Percentiles rank a stretch among this genome's conserved stretches.
Evolutionary conservation across 208 protist genomes (phyloP).

Genomic region (Leishmania amazonensis): DNA sequence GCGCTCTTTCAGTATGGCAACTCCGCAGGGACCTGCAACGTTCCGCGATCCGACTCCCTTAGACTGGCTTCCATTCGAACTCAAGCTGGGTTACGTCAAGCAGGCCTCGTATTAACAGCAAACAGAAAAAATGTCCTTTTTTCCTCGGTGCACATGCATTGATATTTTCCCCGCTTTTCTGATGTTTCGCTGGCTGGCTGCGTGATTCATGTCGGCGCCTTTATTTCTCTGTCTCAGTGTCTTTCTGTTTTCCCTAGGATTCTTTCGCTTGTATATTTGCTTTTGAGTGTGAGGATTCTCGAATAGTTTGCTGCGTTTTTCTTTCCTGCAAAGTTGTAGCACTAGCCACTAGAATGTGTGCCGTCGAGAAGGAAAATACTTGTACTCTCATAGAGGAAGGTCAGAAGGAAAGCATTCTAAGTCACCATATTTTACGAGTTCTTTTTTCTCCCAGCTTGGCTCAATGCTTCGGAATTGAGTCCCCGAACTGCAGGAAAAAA

Average conservation of each 20-base stretch:
- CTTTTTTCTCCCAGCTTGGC: background rate
- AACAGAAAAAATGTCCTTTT: background rate
- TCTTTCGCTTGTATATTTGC: background rate
- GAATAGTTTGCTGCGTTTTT: background rate
- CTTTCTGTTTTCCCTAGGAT: background rate
- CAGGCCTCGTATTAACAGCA: constrained; percentile 82
- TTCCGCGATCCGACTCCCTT: constrained; percentile 88
- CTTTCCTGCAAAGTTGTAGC: background rate
- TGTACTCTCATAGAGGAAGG: background rate
- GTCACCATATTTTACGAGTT: constrained; percentile 27
- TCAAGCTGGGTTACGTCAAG: constrained; percentile 91
- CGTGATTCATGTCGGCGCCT: constrained; percentile 1
- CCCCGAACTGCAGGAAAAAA: constrained; percentile 17
- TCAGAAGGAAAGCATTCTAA: background rate
- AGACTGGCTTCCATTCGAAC: constrained; percentile 90
- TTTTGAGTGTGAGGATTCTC: background rate
- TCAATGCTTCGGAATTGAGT: constrained; percentile 25
- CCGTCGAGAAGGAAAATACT: background rate
- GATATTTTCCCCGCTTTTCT: constrained; percentile 12
- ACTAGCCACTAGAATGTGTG: constrained; percentile 1
- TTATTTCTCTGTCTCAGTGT: background rate
- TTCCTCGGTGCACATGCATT: background rate
- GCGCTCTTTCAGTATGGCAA: constrained; percentile 61
- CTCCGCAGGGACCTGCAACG: constrained; percentile 64
- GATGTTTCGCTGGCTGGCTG: background rate